Base-by-base conservation (phyloP, 2,329 filamentous ascomycete genomes). In the Fusarium armeniacum region DNA sequence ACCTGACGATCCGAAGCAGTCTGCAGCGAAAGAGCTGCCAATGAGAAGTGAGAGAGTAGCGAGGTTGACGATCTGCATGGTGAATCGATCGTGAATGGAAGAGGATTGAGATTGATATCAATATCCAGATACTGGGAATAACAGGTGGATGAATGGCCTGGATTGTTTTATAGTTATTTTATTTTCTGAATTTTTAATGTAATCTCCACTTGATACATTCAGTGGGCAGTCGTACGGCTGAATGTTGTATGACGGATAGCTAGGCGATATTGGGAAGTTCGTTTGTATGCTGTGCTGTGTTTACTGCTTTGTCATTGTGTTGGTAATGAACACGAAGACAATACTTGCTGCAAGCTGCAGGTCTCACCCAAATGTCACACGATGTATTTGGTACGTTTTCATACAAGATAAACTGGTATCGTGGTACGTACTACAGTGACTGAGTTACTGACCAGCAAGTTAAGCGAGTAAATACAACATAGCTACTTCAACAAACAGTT, bases 171-270 rank as follows among this genome's bases (percentile, higher is more conserved):
- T 44, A 26, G 2, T 15, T 18, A 11, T 26, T 18, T 26, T 26
- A 6, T 26, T 24, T 26, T 11, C 22, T 24, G 4, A 18, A 7
- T 10, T 18, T 18, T 12, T 11, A 6, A 6, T 15, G 6, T 3
- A 28, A n/a, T 45, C 18, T 45, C 43, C 43, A 28, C 43, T 12
- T 33, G 5, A 11, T 10, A 4, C 16, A 43, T 3, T 13, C 9
- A 26, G 10, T 16, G 13, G 2, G 7, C n/a, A 10, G 5, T 11
- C 6, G 6, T 5, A 11, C 10, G 11, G 10, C 5, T 3, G 18
- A 3, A n/a, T 38, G 3, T 6, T 3, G 10, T 12, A 10, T 6
- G 2, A n/a, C 18, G 18, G 3, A 38, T n/a, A 9, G 5, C 24
- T 28, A 45, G 24, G 28, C 24, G 20, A 6, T n/a, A 30, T 30